These are phyloP conservation scores for Lactifluus pinguis DNA, from an alignment of 768 basidiomycete genomes.

Conservation along the genomic window DNA sequence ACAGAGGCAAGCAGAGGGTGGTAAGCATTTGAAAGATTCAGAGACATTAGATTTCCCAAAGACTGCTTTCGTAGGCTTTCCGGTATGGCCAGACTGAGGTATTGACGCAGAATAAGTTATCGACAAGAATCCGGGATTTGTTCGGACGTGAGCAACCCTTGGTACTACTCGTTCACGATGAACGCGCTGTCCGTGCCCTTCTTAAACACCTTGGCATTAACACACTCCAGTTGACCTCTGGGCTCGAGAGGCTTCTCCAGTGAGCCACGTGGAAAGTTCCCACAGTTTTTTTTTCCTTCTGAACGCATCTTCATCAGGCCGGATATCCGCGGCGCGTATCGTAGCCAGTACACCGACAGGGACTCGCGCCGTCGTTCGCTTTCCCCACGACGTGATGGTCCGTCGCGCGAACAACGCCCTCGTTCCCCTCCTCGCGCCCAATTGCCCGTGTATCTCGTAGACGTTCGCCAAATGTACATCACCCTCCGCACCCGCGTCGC, in stretches of 20 bases:
- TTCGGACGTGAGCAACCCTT: neutral
- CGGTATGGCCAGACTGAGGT: constrained; percentile 7
- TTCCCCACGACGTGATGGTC: constrained; percentile 12
- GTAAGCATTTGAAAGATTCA: neutral
- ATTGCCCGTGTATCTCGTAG: constrained; percentile 3
- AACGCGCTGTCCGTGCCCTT: neutral
- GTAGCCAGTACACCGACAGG: neutral
- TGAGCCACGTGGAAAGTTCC: neutral
- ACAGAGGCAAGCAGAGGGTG: constrained; percentile 5
- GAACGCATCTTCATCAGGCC: neutral
- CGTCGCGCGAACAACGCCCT: neutral
- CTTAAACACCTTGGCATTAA: constrained; percentile 4
- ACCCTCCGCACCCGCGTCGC: constrained; percentile 8
- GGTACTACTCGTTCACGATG: constrained; percentile 14
- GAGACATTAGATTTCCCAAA: neutral
- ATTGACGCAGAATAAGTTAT: constrained; percentile 1
- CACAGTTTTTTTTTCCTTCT: neutral
- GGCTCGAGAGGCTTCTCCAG: constrained; percentile 9
- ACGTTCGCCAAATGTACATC: constrained; percentile 13
- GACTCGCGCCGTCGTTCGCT: constrained; percentile 12
- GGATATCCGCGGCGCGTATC: neutral
- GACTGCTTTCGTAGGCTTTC: neutral
- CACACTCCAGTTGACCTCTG: neutral
- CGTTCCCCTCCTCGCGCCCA: constrained; percentile 2
- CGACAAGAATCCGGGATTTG: constrained; percentile 2